Conservation (phyloP, 768 basidiomycete species). For the Lyophyllum decastes region DNA sequence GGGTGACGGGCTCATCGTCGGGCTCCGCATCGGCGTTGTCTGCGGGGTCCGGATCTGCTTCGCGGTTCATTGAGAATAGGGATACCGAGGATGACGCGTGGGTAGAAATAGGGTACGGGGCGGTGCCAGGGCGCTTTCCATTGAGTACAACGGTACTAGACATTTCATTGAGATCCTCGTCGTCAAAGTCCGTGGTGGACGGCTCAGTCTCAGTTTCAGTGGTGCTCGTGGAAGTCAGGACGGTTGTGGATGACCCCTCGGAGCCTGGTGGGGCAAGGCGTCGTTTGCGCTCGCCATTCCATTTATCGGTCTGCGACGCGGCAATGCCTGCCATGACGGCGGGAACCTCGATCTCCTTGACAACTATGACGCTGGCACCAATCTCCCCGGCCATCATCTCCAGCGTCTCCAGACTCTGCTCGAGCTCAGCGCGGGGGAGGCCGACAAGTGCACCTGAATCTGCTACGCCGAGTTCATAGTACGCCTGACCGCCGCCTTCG, state of each 20-base stretch:
- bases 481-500: conserved; percentile 81
- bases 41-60: conserved; percentile 36
- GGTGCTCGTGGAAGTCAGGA: conserved; percentile 24
- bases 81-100: conserved; percentile 22
- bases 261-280: conserved; percentile 27
- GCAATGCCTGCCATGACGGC: conserved; percentile 46
- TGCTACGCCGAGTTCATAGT: conserved; percentile 82
- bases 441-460: conserved; percentile 90
- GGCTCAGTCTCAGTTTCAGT: conserved; percentile 42
- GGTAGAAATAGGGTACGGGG: conserved; percentile 18
- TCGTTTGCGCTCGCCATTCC: conserved; percentile 39
- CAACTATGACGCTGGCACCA: conserved; percentile 87
- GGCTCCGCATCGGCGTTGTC: conserved; percentile 30
- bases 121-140: conserved; percentile 19
- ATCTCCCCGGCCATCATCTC: conserved; percentile 95
- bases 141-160: conserved; percentile 33
- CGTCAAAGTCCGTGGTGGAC: conserved; percentile 37
- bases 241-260: conserved; percentile 25
- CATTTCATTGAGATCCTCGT: conserved; percentile 28
- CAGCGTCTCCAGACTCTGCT: conserved; percentile 81
- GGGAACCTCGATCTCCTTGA: conserved; percentile 85
- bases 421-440: conserved; percentile 70
- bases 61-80: conserved; percentile 54
- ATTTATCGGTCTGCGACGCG: conserved; percentile 34
- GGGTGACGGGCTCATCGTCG: conserved; percentile 13